These are phyloP conservation scores for Diaporthe batatas DNA, from an alignment of 2,329 filamentous ascomycete species.

Conservation along the genomic window DNA sequence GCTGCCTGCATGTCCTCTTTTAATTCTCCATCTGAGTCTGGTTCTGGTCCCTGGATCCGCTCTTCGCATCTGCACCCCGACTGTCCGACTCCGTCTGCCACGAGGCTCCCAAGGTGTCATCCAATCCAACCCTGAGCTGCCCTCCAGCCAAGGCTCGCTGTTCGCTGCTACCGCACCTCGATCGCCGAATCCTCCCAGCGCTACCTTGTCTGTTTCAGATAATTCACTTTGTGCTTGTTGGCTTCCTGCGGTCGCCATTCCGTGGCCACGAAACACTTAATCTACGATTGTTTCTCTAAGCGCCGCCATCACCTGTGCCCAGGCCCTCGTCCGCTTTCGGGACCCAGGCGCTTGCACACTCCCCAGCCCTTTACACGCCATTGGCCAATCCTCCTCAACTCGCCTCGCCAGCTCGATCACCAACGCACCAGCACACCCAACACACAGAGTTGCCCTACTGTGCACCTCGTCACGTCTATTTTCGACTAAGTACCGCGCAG, in stretches of 20 bases:
- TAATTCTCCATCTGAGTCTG: neutral
- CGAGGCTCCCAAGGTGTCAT: slow-evolving; percentile 32
- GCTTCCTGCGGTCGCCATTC: slow-evolving; percentile 24
- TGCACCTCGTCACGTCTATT: slow-evolving; percentile 37
- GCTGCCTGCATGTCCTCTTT: neutral
- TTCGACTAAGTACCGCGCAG: slow-evolving; percentile 5
- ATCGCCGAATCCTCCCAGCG: slow-evolving; percentile 28
- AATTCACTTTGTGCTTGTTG: slow-evolving; percentile 24
- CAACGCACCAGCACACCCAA: neutral
- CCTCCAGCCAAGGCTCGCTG: slow-evolving; percentile 6
- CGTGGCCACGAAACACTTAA: slow-evolving; percentile 37
- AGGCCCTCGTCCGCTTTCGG: slow-evolving; percentile 29
- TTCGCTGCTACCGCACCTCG: neutral
- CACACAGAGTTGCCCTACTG: slow-evolving; percentile 11
- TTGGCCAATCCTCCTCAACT: slow-evolving; percentile 35
- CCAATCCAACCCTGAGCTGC: slow-evolving; percentile 11
- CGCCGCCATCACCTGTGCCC: slow-evolving; percentile 33
- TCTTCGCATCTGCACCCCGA: slow-evolving; percentile 7
- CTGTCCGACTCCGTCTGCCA: slow-evolving; percentile 21
- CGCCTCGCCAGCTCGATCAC: slow-evolving; percentile 5
- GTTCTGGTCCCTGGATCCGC: slow-evolving; percentile 18
- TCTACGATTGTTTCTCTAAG: slow-evolving; percentile 42
- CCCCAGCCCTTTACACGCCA: slow-evolving; percentile 29
- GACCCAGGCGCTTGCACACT: slow-evolving; percentile 39
- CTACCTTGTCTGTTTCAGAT: slow-evolving; percentile 39